phyloP scores from a whole-genome alignment of 106 monocot genomes.

The Hemerocallis citrina region DNA sequence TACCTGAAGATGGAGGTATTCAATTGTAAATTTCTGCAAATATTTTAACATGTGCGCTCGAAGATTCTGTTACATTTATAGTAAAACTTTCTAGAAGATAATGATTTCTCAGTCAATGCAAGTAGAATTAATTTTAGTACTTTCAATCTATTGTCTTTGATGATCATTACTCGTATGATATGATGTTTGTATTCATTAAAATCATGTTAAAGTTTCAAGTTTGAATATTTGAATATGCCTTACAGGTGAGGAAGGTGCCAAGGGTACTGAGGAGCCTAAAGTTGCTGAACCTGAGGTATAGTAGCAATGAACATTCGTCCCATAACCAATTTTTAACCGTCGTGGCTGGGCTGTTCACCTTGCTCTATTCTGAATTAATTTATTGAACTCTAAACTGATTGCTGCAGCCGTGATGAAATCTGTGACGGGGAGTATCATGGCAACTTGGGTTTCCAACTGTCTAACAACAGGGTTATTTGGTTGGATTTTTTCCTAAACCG shows the following conservation, averaged over 20 bases:
- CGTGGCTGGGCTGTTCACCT: neutral
- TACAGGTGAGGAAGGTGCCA: constrained; percentile 29
- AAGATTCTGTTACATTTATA: too few species aligned
- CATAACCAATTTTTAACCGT: neutral
- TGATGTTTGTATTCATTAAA: too few species aligned
- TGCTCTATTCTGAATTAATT: neutral
- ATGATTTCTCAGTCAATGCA: neutral
- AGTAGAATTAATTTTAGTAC: neutral
- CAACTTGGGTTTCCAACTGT: neutral
- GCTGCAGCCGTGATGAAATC: neutral
- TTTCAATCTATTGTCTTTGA: neutral
- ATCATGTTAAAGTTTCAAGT: too few species aligned
- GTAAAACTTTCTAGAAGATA: neutral
- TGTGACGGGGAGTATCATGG: neutral
- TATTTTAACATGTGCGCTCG: too few species aligned
- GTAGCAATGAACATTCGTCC: too few species aligned
- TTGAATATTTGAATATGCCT: too few species aligned
- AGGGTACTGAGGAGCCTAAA: constrained; percentile 18
- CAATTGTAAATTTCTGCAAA: neutral
- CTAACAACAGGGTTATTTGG: neutral
- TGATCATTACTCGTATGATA: neutral
- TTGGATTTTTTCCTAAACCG: neutral
- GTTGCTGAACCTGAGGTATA: constrained; percentile 23
- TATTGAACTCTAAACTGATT: neutral
- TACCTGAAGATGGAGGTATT: constrained; percentile 37